Evolutionary conservation across 176 grass and related monocot genomes (phyloP).

Genomic region (Coix lacrymajobi): DNA sequence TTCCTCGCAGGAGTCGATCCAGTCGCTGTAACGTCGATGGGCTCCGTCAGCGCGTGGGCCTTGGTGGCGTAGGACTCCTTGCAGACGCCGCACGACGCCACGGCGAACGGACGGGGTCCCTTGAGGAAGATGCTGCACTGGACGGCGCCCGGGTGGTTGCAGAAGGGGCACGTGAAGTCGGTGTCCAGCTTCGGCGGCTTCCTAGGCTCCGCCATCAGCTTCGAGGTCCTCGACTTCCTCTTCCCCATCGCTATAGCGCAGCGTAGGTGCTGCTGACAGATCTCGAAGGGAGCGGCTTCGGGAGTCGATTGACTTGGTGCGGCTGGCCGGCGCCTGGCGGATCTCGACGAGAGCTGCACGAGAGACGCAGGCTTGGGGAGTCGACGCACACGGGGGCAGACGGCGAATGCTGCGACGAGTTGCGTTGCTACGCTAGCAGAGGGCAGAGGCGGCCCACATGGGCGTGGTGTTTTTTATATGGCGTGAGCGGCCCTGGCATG

Average conservation of each 20-base stretch:
- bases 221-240: background rate
- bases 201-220: background rate
- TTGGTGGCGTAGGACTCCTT: background rate
- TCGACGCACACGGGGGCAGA: too few species aligned
- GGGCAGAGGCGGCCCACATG: too few species aligned
- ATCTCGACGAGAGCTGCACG: too few species aligned
- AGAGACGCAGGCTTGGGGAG: too few species aligned
- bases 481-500: too few species aligned
- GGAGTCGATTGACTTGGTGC: too few species aligned
- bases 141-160: background rate
- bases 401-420: too few species aligned
- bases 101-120: background rate
- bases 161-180: conserved; percentile 23
- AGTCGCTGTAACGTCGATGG: background rate
- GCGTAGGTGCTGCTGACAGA: background rate
- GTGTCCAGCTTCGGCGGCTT: background rate
- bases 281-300: too few species aligned
- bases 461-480: too few species aligned
- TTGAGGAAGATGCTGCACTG: background rate
- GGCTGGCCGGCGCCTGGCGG: too few species aligned
- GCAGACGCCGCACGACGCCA: conserved; percentile 2
- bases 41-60: background rate
- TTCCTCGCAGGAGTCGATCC: background rate
- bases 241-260: background rate
- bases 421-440: too few species aligned